Evolutionary conservation across 2,329 filamentous ascomycete genomes (phyloP), one percentile per base, ranked within the genome.

Genomic region (Alternaria sp.): DNA sequence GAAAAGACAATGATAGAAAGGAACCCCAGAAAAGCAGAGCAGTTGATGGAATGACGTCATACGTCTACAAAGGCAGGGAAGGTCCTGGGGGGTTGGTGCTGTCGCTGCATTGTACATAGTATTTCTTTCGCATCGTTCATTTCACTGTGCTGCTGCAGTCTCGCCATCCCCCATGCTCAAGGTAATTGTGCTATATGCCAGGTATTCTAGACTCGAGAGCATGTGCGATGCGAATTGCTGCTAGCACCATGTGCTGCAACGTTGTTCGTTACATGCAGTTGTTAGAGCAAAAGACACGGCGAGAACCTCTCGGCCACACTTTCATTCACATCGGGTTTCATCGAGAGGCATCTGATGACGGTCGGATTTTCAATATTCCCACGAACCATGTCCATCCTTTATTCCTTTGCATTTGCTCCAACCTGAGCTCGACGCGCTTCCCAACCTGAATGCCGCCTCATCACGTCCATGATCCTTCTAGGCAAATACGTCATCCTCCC

Each of bases 401-500:
- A 40, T 5, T 40, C n/a, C 26, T 17, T 4, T 26, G 4, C 26
- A 17, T 44, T 17, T 44, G 26, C 26, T 42, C 24, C 13, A 26
- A 28, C 24, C 11, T 17, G 10, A 21, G n/a, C 14, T 11, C 28
- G 26, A 31, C 13, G 21, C 37, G 11, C 10, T 9, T 40, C 21
- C 2, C 21, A 10, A 23, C 17, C 10, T 10, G 9, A 6, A 23
- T 23, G 21, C 9, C 17, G 9, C 13, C 17, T 5, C 21, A 40
- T 14, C 21, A 40, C 13, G 23, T 39, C 21, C 42, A 24, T 9
- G 8, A 11, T 4, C n/a, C 13, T 14, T 39, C 17, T 51, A 59
- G 9, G n/a, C 33, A 23, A 54, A 60, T 1, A 48, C 13, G 3
- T 40, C 51, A 1, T 56, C 23, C 41, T 65, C 62, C 57, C 59